phyloP scores from a whole-genome alignment of 2,329 filamentous ascomycete species.

The Colletotrichum graminicola region DNA sequence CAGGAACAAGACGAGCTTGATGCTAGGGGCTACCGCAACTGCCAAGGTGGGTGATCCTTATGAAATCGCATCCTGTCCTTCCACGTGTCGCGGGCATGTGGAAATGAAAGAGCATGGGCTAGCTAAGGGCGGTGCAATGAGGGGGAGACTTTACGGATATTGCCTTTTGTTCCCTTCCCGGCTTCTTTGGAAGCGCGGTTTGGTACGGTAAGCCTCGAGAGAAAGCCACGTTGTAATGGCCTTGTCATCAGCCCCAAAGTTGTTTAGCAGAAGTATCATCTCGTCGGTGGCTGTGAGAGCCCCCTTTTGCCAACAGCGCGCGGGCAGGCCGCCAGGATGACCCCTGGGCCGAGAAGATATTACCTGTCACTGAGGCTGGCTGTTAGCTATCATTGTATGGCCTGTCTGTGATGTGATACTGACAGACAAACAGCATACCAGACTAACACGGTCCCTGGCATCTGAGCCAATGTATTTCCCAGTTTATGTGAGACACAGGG shows the following conservation, averaged over 20 bases:
- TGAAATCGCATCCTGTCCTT: slow-evolving; percentile 36
- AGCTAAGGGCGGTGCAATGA: slow-evolving; percentile 31
- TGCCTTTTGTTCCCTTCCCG: neutral
- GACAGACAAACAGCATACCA: neutral
- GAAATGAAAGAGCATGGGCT: slow-evolving; percentile 39
- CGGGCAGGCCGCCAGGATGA: slow-evolving; percentile 5
- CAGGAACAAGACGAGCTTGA: slow-evolving; percentile 37
- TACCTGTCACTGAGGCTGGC: slow-evolving; percentile 6
- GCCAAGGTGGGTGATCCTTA: slow-evolving; percentile 35
- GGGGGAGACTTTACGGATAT: neutral
- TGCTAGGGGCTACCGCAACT: slow-evolving; percentile 27
- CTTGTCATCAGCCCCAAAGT: slow-evolving; percentile 13
- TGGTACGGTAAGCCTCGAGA: slow-evolving; percentile 22
- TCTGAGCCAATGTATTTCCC: slow-evolving; percentile 1
- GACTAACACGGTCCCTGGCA: neutral
- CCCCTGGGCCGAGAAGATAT: neutral
- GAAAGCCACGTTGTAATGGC: slow-evolving; percentile 30
- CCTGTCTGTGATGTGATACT: neutral
- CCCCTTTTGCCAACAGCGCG: slow-evolving; percentile 16
- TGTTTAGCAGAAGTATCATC: slow-evolving; percentile 18
- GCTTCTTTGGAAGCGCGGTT: slow-evolving; percentile 10
- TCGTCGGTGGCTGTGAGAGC: slow-evolving; percentile 24
- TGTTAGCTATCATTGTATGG: neutral
- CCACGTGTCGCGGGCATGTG: slow-evolving; percentile 41
- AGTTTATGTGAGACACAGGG: slow-evolving; percentile 13